Evolutionary conservation across 1,284 basidiomycete species (phyloP), one percentile per base, ranked within the genome.

Genomic region (Coniferiporia weirii): DNA sequence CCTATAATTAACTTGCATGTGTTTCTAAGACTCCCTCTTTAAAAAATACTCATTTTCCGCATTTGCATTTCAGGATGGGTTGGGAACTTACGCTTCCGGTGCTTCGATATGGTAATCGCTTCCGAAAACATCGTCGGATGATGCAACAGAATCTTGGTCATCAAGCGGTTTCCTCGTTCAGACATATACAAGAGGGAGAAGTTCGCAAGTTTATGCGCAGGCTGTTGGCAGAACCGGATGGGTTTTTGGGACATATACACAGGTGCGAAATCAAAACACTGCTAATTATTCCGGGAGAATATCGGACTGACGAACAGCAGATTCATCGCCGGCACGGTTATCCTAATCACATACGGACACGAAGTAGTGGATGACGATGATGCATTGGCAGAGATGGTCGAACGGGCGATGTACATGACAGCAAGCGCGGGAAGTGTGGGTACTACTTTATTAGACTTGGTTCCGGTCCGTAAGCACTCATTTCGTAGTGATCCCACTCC

Each of bases 41-140:
- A n/a, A 3, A n/a, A 19, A 1, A n/a, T n/a, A 43, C 5, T n/a
- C 9, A 22, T 46, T 6, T 27, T 54, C 57, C 43, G 61, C 50
- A 10, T 20, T n/a, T 19, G 20, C 15, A 19, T 15, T 27, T 7
- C 32, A 69, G 64, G n/a, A 65, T 67, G 63, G 64, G 64, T 17
- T 66, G 65, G 64, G 63, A 65, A 44, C 54, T 59, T 36, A 64
- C 62, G 12, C 63, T 68, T 20, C 64, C 65, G 2, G 64, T 67
- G 48, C 64, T 65, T 36, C 64, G 58, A 1, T 72, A 71, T 48
- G 68, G 66, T 12, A 64, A 65, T 2, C 61, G 60, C 13, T 71
- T 68, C 61, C 66, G 70, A 13, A 70, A 68, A 54, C 67, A 70
- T 27, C 67, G 70, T 27, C 65, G 64, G 54, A 65, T 69, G 63